Conservation (phyloP, 345 rosid genomes). For the Pelargonium nanum region DNA sequence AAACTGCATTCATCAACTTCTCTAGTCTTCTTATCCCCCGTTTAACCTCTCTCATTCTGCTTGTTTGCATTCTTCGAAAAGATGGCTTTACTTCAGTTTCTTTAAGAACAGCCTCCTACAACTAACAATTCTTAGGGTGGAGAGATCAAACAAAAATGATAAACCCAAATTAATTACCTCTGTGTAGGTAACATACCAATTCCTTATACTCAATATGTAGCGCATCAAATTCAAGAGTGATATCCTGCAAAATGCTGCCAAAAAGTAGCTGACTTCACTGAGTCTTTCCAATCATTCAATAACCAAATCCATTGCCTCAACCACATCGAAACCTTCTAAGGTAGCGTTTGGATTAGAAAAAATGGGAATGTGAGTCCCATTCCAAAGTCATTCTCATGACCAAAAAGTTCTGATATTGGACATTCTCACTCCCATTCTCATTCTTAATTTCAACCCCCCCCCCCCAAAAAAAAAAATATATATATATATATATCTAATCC, state of each 20-base stretch:
- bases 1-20: slow-evolving; percentile 52
- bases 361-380: no score
- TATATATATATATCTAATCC: no score
- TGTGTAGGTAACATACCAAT: slow-evolving; percentile 43
- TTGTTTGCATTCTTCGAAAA: slow-evolving; percentile 31
- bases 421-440: no score
- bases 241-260: slow-evolving; percentile 70
- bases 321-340: not conserved
- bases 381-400: no score
- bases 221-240: slow-evolving; percentile 45
- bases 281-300: not conserved
- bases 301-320: not conserved
- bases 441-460: no score
- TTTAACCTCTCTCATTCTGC: slow-evolving; percentile 63
- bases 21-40: slow-evolving; percentile 49
- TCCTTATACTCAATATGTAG: slow-evolving; percentile 39
- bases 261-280: not conserved
- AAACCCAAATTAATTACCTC: slow-evolving; percentile 6
- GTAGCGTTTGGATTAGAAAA: no score
- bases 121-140: slow-evolving; percentile 22
- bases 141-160: slow-evolving; percentile 4
- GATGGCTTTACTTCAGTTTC: slow-evolving; percentile 36
- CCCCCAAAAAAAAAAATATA: no score
- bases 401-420: no score
- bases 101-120: slow-evolving; percentile 41